Evolutionary conservation across 352 stramenopile species (phyloP), one percentile per base, ranked within the genome.

Genomic region (Phytophthora idaei): DNA sequence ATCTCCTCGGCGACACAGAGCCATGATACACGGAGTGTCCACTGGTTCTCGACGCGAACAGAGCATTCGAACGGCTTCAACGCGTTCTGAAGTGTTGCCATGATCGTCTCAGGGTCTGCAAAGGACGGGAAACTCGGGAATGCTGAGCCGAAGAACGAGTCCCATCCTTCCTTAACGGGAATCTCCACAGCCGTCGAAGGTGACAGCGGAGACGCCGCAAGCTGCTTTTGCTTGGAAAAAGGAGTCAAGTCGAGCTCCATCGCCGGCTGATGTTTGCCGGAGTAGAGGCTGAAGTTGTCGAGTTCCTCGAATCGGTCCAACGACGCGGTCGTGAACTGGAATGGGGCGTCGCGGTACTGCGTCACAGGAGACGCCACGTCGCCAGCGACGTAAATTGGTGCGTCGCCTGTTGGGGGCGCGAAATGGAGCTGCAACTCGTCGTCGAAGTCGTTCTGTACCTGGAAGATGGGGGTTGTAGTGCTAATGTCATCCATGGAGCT

Each of bases 1-100:
- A 93, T 77, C 61, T 89, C 76, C 52, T 93, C 83, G 2, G 81
- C 85, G 11, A 92, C 83, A 54, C 83, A 83, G 9, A 93, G 59
- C 70, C 81, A 87, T 51, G 64, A 71, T 17, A 80, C 85, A 21
- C 72, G 58, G 10, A 91, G 57, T 7, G 74, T 74, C 80, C 79
- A 91, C 5, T 58, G 53, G 51, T 73, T 68, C 47, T 77, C 57
- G 11, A 72, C 49, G 2, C 76, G 55, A 21, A 83, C 67, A 4
- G 71, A 68, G 51, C 81, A 89, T 44, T 77, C 69, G n/a, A 90
- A 69, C 9, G 64, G 61, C 57, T 77, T 56, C 17, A 92, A 50
- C 32, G 73, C 67, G 32, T 71, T 60, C 60, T 87, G 67, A 4
- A 92, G 36, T 21, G 73, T 66, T 31, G 64, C 32, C 80, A 92